These are phyloP conservation scores for Capronia americana DNA, from an alignment of 2,329 filamentous ascomycete genomes.

Conservation along the genomic window DNA sequence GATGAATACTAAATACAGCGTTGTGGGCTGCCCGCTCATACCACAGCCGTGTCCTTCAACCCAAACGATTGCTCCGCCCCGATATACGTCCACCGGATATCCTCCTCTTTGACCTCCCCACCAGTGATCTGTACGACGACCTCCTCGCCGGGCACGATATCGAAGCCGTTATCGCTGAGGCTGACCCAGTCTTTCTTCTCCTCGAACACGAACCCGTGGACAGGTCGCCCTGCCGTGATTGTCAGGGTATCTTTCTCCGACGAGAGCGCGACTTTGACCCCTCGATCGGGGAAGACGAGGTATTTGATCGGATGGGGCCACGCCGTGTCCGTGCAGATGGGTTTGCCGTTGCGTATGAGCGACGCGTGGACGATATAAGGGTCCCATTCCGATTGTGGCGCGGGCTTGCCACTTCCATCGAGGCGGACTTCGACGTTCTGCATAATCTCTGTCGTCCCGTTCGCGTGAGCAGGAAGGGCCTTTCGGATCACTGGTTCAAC, in stretches of 20 bases:
- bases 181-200: conserved; percentile 53
- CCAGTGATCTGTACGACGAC: conserved; percentile 45
- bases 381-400: conserved; percentile 48
- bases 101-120: background rate
- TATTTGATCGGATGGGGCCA: conserved; percentile 67
- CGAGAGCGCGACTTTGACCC: conserved; percentile 46
- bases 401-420: background rate
- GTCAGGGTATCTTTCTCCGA: conserved; percentile 43
- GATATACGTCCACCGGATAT: conserved; percentile 22
- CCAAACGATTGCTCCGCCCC: conserved; percentile 7
- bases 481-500: conserved; percentile 52
- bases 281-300: conserved; percentile 58
- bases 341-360: conserved; percentile 56
- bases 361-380: conserved; percentile 59
- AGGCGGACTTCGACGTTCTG: conserved; percentile 45
- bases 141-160: conserved; percentile 63
- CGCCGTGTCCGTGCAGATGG: conserved; percentile 61
- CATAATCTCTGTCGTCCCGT: conserved; percentile 61
- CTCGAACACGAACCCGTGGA: conserved; percentile 63
- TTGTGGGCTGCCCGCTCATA: background rate
- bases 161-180: conserved; percentile 58
- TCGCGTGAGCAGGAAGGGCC: conserved; percentile 55
- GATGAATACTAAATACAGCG: no score
- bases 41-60: background rate
- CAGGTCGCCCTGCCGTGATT: conserved; percentile 45